Base-by-base conservation (phyloP, 305 asterid genomes). In the Petunia hybrid region DNA sequence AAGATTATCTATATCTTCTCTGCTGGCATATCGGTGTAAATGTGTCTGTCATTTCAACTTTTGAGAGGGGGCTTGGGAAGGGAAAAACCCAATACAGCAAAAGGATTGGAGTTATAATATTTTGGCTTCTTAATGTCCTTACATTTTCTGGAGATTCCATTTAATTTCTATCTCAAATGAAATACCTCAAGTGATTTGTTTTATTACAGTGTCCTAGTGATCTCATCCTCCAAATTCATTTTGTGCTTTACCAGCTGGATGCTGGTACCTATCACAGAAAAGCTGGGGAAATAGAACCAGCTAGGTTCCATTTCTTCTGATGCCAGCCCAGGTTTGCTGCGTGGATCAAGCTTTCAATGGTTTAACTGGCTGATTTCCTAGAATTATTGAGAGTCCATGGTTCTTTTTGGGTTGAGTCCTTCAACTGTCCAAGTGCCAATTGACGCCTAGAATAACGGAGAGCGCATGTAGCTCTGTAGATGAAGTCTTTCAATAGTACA, bases 181-280 rank as follows among this genome's bases (percentile, higher is more conserved):
- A 48, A 9, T 12, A 31, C 77, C 77, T 71, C 62, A 46, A 31
- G 45, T 71, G 60, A 5, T 16, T 42, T 48, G 61, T 48, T 42
- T 48, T 71, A 31, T 48, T 35, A 35, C 43, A 71, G 12, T 71
- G 43, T 31, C 39, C 42, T 5, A 48, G 35, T 48, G 62, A 71
- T 48, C 78, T 71, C 78, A 71, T 71, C 60, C 13, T 46, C 78
- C 22, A 51, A 51, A 48, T 71, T 48, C 78, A 48, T 51, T 56
- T 48, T 73, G 78, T 51, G 62, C 45, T 48, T 73, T 51, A 51
- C 62, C 63, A 35, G 53, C 45, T 73, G 36, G 7, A 45, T 73
- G 36, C 46, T 41, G 14, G 13, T 51, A 40, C 22, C 78, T 36
- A 36, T 13, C 46, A 13, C 36, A 73, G 62, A 22, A 73, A 73